phyloP scores from a whole-genome alignment of 2,329 filamentous ascomycete genomes.

The Salinomyces thailandicus region DNA sequence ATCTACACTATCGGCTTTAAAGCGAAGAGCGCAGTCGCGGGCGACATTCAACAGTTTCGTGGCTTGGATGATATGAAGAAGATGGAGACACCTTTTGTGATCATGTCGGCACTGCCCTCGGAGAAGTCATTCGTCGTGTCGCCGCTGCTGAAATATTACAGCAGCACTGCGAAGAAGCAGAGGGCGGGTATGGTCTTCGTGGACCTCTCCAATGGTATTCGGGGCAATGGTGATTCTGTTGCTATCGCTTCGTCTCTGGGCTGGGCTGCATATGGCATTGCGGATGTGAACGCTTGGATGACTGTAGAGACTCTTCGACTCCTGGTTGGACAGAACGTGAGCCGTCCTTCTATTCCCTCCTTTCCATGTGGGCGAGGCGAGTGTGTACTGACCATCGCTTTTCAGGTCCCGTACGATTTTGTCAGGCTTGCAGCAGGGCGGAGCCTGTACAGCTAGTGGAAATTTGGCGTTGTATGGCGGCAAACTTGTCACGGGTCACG shows the following conservation, averaged over 20 bases:
- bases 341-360: too few species aligned
- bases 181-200: slow-evolving; percentile 59
- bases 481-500: too few species aligned
- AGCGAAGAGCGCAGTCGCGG: slow-evolving; percentile 46
- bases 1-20: slow-evolving; percentile 80
- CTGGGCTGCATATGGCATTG: slow-evolving; percentile 68
- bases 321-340: slow-evolving; percentile 72
- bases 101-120: slow-evolving; percentile 66
- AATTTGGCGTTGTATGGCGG: background rate
- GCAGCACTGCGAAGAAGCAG: slow-evolving; percentile 31
- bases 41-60: slow-evolving; percentile 53
- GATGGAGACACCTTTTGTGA: slow-evolving; percentile 68
- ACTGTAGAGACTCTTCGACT: slow-evolving; percentile 71
- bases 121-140: slow-evolving; percentile 71
- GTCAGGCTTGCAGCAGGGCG: slow-evolving; percentile 60
- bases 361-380: slow-evolving; percentile 53
- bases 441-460: slow-evolving; percentile 36
- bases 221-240: slow-evolving; percentile 57
- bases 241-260: slow-evolving; percentile 62
- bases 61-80: slow-evolving; percentile 71
- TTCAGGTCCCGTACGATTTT: slow-evolving; percentile 56
- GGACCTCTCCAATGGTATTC: slow-evolving; percentile 57
- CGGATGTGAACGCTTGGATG: slow-evolving; percentile 73
- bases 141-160: slow-evolving; percentile 64
- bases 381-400: slow-evolving; percentile 34